These are phyloP conservation scores for Neoarthrinium moseri DNA, from an alignment of 2,329 filamentous ascomycete species.

Conservation along the genomic window DNA sequence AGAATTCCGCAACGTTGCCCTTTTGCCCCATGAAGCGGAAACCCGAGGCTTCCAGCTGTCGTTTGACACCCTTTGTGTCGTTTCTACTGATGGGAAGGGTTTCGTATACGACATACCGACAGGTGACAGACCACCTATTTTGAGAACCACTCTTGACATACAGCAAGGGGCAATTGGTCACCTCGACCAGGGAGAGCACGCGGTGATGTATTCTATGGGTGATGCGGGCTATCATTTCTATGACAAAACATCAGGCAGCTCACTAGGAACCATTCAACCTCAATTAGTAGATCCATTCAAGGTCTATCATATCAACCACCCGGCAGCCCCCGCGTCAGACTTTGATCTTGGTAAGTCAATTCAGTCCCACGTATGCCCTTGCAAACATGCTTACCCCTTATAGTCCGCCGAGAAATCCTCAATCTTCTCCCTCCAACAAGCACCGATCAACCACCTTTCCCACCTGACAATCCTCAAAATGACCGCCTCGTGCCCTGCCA, in stretches of 20 bases:
- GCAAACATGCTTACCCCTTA: conserved; percentile 12
- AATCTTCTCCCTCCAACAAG: conserved; percentile 4
- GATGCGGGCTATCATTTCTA: conserved; percentile 39
- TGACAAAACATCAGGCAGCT: conserved; percentile 35
- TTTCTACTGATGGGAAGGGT: conserved; percentile 39
- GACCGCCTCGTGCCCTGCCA: conserved; percentile 26
- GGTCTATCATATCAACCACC: conserved; percentile 20
- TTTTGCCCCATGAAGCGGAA: conserved; percentile 38
- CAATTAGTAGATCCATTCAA: conserved; percentile 31
- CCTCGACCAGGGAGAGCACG: conserved; percentile 38
- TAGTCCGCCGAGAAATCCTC: conserved; percentile 21
- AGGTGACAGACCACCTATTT: conserved; percentile 25
- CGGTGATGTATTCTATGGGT: conserved; percentile 43
- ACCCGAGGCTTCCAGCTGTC: conserved; percentile 45
- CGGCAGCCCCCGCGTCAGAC: background rate
- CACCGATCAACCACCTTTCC: conserved; percentile 12
- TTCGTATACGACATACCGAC: conserved; percentile 41
- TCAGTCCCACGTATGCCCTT: background rate
- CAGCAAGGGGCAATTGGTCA: conserved; percentile 40
- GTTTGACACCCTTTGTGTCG: conserved; percentile 41
- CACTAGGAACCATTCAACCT: conserved; percentile 26
- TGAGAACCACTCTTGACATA: conserved; percentile 35
- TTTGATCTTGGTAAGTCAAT: background rate
- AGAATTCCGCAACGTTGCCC: conserved; percentile 36
- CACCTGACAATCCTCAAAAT: conserved; percentile 16